These are phyloP conservation scores for Epichloe baconii DNA, from an alignment of 2,329 filamentous ascomycete genomes.

Conservation along the genomic window DNA sequence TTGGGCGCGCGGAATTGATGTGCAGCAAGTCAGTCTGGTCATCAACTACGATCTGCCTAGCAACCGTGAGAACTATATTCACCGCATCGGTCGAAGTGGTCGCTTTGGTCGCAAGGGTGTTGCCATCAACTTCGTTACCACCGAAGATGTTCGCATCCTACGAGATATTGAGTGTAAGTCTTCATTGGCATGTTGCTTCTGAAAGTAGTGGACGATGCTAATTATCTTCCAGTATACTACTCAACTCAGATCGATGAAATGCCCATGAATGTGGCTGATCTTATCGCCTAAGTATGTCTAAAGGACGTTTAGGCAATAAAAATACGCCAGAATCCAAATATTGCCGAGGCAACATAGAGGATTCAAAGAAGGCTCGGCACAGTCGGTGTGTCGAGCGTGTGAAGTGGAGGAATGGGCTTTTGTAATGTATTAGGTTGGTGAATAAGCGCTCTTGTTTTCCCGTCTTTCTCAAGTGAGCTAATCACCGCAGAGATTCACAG, in stretches of 20 bases:
- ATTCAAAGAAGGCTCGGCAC: neutral
- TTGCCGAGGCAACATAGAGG: neutral
- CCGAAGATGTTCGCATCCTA: slow-evolving; percentile 92
- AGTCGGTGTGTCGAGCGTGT: neutral
- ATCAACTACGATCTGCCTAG: slow-evolving; percentile 98
- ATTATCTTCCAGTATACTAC: slow-evolving; percentile 58
- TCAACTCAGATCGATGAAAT: slow-evolving; percentile 97
- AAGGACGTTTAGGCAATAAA: neutral
- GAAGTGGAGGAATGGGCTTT: slow-evolving; percentile 10
- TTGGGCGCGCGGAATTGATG: slow-evolving; percentile 96
- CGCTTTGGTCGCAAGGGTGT: slow-evolving; percentile 97
- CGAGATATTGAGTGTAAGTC: slow-evolving; percentile 83
- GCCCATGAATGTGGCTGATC: slow-evolving; percentile 82
- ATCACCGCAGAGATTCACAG: neutral
- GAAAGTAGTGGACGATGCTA: slow-evolving; percentile 16
- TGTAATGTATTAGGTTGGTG: slow-evolving; percentile 7
- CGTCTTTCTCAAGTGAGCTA: neutral
- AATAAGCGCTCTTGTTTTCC: neutral
- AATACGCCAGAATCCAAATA: neutral
- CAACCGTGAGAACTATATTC: slow-evolving; percentile 99
- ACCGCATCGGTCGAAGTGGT: slow-evolving; percentile 90
- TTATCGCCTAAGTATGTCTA: slow-evolving; percentile 33
- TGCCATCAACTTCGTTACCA: slow-evolving; percentile 98
- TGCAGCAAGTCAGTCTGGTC: slow-evolving; percentile 93
- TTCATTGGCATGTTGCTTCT: neutral